A percentile compares a stretch with the other conserved stretches of the same genome.
Evolutionary conservation across 2,329 filamentous ascomycete genomes (phyloP).

Genomic region (Remersonia thermophila): DNA sequence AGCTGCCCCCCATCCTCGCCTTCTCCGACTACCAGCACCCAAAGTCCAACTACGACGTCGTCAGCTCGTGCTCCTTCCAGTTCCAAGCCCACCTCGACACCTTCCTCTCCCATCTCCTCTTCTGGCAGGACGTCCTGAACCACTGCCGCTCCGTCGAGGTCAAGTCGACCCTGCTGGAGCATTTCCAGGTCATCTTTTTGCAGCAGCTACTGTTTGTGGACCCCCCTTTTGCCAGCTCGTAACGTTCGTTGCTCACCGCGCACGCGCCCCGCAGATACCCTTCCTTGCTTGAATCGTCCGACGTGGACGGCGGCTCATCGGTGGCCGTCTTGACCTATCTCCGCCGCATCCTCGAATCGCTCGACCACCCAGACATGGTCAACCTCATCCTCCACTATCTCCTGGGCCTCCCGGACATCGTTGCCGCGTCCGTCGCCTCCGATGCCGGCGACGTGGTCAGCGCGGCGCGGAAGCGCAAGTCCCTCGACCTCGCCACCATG

Average conservation of each 20-base stretch:
- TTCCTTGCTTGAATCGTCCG: conserved; percentile 88
- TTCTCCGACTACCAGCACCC: conserved; percentile 80
- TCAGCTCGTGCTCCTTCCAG: conserved; percentile 59
- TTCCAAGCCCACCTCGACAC: conserved; percentile 83
- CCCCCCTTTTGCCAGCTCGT: too few species aligned
- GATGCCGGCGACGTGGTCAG: conserved; percentile 43
- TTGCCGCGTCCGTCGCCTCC: conserved; percentile 22
- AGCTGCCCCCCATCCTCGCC: conserved; percentile 70
- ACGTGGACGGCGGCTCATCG: conserved; percentile 91
- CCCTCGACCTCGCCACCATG: conserved; percentile 73
- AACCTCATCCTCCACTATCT: conserved; percentile 89
- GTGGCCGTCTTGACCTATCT: conserved; percentile 93
- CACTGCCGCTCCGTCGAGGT: conserved; percentile 89
- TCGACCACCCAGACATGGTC: conserved; percentile 89
- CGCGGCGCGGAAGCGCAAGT: conserved; percentile 70
- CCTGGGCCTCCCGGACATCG: conserved; percentile 59
- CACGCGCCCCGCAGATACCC: conserved; percentile 55
- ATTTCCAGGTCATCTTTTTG: conserved; percentile 93
- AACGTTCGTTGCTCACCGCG: too few species aligned
- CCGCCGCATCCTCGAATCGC: conserved; percentile 74
- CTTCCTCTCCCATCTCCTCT: conserved; percentile 86
- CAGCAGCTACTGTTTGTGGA: conserved; percentile 82
- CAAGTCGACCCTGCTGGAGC: conserved; percentile 83
- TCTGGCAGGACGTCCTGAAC: conserved; percentile 97
- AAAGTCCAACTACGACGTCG: conserved; percentile 54